Evolutionary conservation across 2,329 filamentous ascomycete genomes (phyloP).

Genomic region (Pseudogymnoascus sp.): DNA sequence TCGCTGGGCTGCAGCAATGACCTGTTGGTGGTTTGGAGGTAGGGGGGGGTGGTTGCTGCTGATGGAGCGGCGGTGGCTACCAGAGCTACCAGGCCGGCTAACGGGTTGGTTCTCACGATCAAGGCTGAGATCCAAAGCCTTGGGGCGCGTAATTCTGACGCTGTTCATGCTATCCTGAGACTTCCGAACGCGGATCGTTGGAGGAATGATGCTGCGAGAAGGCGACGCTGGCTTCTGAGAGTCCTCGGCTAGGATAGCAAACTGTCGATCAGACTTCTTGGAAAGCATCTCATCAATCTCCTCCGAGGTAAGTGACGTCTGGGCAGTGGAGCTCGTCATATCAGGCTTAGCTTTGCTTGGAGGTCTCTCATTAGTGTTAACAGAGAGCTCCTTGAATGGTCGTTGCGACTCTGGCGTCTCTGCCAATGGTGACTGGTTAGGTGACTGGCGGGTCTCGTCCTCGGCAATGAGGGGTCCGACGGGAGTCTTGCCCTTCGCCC

Average conservation of each 20-base stretch:
- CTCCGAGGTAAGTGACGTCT: conserved; percentile 75
- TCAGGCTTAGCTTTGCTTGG: conserved; percentile 33
- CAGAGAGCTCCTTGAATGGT: conserved; percentile 55
- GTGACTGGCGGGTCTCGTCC: conserved; percentile 53
- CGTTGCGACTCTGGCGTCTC: conserved; percentile 48
- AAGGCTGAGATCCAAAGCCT: conserved; percentile 28
- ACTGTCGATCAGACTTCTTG: conserved; percentile 35
- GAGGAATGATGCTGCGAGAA: conserved; percentile 27
- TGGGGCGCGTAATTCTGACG: conserved; percentile 33
- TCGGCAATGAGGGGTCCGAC: conserved; percentile 49
- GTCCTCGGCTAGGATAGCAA: conserved; percentile 20
- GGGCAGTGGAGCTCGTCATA: conserved; percentile 64
- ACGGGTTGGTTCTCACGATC: conserved; percentile 31
- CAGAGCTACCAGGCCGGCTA: conserved; percentile 62
- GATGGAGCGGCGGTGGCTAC: conserved; percentile 51
- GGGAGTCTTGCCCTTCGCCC: conserved; percentile 35
- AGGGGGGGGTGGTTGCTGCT: conserved; percentile 57
- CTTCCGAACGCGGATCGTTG: conserved; percentile 36
- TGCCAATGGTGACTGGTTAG: conserved; percentile 36
- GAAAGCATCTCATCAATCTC: conserved; percentile 71
- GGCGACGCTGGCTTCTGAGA: conserved; percentile 19
- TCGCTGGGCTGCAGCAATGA: conserved; percentile 65
- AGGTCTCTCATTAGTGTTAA: conserved; percentile 41
- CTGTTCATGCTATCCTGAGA: conserved; percentile 45
- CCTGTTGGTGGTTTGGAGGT: conserved; percentile 73